Conservation (phyloP, 345 rosid species). For the Eucalyptus pauciflora region DNA sequence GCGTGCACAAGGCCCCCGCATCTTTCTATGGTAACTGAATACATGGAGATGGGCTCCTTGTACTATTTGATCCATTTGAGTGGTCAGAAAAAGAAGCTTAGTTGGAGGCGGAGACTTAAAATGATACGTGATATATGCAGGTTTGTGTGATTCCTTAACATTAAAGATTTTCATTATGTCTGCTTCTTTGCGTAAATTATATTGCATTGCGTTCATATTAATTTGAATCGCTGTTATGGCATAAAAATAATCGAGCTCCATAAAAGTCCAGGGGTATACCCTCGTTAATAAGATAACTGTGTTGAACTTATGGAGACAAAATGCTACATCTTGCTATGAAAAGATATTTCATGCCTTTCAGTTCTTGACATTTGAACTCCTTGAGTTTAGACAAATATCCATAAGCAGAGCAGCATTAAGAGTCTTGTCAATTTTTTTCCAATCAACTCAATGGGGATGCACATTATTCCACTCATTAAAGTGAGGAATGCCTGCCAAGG, state of each 20-base stretch:
- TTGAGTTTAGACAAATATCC: not conserved
- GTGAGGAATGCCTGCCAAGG: not conserved
- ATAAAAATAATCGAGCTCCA: not conserved
- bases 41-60: slow-evolving; percentile 97
- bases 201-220: not conserved
- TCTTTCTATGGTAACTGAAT: slow-evolving; percentile 91
- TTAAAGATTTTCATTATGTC: not conserved
- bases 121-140: slow-evolving; percentile 98
- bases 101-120: slow-evolving; percentile 78
- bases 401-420: not conserved
- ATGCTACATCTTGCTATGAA: not conserved
- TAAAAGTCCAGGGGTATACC: not conserved
- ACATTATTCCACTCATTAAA: not conserved
- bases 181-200: not conserved
- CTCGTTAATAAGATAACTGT: not conserved
- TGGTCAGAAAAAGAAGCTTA: slow-evolving; percentile 84
- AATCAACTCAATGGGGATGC: not conserved
- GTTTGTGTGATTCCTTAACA: slow-evolving; percentile 20
- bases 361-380: not conserved
- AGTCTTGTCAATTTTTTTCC: not conserved
- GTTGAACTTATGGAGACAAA: not conserved
- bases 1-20: slow-evolving; percentile 93
- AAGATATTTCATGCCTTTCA: not conserved
- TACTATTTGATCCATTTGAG: slow-evolving; percentile 76
- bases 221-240: not conserved